Evolutionary conservation across 345 rosid species (phyloP).

Genomic region (Lepidium africanum): DNA sequence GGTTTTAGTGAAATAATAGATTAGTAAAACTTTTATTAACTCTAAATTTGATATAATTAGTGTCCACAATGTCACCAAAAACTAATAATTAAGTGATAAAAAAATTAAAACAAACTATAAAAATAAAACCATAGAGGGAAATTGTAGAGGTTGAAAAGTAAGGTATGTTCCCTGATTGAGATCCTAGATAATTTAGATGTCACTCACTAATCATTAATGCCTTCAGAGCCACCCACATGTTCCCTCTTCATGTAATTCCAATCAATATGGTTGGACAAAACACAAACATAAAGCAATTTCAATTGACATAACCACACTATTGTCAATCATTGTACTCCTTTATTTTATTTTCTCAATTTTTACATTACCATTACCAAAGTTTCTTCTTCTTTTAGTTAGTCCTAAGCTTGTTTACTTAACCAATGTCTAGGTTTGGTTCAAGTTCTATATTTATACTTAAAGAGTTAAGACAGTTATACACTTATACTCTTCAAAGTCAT

Average conservation of each 20-base stretch:
- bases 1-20: background rate
- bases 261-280: constrained; percentile 22
- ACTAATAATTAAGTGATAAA: no score
- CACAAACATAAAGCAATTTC: constrained; percentile 17
- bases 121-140: no score
- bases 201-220: constrained; percentile 19
- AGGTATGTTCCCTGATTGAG: constrained; percentile 7
- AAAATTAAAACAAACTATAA: no score
- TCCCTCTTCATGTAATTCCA: constrained; percentile 15
- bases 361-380: background rate
- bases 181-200: constrained; percentile 4
- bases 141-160: background rate
- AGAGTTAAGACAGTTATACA: no score
- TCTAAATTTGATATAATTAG: background rate
- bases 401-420: background rate
- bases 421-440: background rate
- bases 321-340: constrained; percentile 9
- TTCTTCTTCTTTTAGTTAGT: background rate
- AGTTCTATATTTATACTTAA: background rate
- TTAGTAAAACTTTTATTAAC: background rate
- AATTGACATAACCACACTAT: background rate
- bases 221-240: constrained; percentile 25
- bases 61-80: background rate
- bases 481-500: background rate
- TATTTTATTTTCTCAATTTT: background rate